These are phyloP conservation scores for Cardamine occulta DNA, from an alignment of 345 rosid species.

Conservation along the genomic window DNA sequence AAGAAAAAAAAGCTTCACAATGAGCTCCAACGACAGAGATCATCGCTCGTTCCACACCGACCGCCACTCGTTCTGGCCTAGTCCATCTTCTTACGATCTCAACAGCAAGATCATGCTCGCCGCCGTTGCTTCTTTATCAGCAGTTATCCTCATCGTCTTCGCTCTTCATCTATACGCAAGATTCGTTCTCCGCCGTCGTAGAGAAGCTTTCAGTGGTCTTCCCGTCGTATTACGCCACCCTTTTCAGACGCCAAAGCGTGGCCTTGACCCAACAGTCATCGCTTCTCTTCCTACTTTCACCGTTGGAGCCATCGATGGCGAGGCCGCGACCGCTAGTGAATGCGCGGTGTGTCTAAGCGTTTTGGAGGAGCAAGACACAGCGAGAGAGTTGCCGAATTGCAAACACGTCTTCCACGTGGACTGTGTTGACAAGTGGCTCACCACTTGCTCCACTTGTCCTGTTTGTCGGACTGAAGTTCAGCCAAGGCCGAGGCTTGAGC, in stretches of 20 bases:
- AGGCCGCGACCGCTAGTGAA: constrained; percentile 35
- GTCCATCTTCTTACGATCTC: constrained; percentile 23
- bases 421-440: constrained; percentile 75
- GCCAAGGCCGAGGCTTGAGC: constrained; percentile 55
- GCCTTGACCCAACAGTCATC: constrained; percentile 58
- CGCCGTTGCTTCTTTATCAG: constrained; percentile 36
- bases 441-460: constrained; percentile 71
- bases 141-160: constrained; percentile 38
- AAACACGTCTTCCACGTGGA: constrained; percentile 69
- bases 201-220: constrained; percentile 37
- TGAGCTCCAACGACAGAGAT: constrained; percentile 40
- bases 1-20: constrained; percentile 27
- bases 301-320: constrained; percentile 35
- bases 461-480: constrained; percentile 76
- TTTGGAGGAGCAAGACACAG: constrained; percentile 68
- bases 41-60: constrained; percentile 1
- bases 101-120: constrained; percentile 43
- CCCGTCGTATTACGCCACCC: constrained; percentile 32
- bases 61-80: constrained; percentile 34
- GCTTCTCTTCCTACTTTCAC: constrained; percentile 59
- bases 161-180: constrained; percentile 43
- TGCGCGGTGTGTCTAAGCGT: constrained; percentile 77
- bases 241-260: constrained; percentile 52
- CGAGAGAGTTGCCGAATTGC: constrained; percentile 66
- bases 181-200: constrained; percentile 39